Base-by-base conservation (phyloP, 169 alveolate species). In the Eimeria brunetti region DNA sequence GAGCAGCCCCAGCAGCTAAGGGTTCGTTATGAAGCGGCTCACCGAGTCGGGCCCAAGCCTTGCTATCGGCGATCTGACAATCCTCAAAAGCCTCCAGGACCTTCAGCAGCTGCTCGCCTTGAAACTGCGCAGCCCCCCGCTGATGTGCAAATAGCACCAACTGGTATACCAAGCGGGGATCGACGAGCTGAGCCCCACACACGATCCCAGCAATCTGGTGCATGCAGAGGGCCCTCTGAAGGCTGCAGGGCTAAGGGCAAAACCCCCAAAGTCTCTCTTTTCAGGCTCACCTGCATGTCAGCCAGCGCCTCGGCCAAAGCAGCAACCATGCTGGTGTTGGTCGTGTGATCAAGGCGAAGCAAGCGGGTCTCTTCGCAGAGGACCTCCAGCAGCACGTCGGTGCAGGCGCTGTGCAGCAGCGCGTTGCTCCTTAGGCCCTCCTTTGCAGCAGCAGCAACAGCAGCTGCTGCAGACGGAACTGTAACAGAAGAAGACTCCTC, bases 101-200 rank as follows among this genome's bases (percentile, higher is more conserved):
- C 86, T 88, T 62, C 38, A 91, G 95, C 53, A 91, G 71, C 69
- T 91, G 95, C 91, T 91, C 95, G 27, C 91, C 89, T 62, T 81
- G 95, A 33, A 91, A 88, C 44, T 81, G 92, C 16, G 88, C 95
- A 1, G 91, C 95, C 64, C 95, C 95, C 81, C 92, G 91, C 69
- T 91, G 73, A 18, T 91, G 88, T 2, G 85, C 76, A 51, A 78
- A 91, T 88, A 78, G 95, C 60, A 91, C 62, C 88, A 91, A 56
- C 76, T 91, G 95, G 76, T 91, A 91, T n/a, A 91, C 81, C 46
- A 91, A n/a, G 73, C 95, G 95, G 38, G 95, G 92, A 38, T 91
- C 95, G 30, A 91, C 95, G 73, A 91, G 86, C 95, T 91, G 91
- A 83, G 41, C 86, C 60, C 38, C 86, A 76, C 86, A 46, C 86